These are phyloP conservation scores for Caloboletus inedulis DNA, from an alignment of 1,284 basidiomycete genomes.

Conservation along the genomic window DNA sequence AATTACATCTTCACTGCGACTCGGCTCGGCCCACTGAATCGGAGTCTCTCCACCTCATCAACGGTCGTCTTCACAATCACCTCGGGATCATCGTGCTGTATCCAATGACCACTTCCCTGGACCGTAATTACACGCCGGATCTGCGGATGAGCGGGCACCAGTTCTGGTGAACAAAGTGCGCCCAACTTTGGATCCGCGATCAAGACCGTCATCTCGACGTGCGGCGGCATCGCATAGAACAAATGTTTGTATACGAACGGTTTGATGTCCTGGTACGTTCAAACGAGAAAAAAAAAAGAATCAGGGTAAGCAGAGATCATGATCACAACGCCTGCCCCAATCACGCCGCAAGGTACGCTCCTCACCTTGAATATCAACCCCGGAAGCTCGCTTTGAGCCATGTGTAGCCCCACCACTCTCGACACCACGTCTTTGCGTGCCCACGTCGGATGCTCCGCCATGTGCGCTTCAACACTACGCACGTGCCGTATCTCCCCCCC, in stretches of 20 bases:
- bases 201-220: conserved; percentile 21
- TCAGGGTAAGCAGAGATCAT: background rate
- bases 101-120: conserved; percentile 17
- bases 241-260: conserved; percentile 14
- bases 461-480: conserved; percentile 5
- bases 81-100: conserved; percentile 15
- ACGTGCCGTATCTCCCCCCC: conserved; percentile 2
- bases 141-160: conserved; percentile 9
- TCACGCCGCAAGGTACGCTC: background rate
- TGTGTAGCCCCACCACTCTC: conserved; percentile 12
- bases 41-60: conserved; percentile 12
- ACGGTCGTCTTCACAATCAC: conserved; percentile 9
- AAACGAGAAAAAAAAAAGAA: background rate
- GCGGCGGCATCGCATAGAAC: conserved; percentile 10
- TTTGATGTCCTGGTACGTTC: conserved; percentile 13
- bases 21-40: too few relatives aligned
- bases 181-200: conserved; percentile 14
- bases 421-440: conserved; percentile 15
- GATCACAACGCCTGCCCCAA: background rate
- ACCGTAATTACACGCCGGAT: conserved; percentile 9
- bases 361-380: conserved; percentile 16
- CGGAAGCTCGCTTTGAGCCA: conserved; percentile 7
- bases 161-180: conserved; percentile 2
- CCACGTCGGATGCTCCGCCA: conserved; percentile 16
- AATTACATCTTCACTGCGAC: background rate